Percentiles rank a stretch among this genome's conserved stretches.
Evolutionary conservation across 2,329 filamentous ascomycete species (phyloP).

Genomic region (Pseudogymnoascus sp.): DNA sequence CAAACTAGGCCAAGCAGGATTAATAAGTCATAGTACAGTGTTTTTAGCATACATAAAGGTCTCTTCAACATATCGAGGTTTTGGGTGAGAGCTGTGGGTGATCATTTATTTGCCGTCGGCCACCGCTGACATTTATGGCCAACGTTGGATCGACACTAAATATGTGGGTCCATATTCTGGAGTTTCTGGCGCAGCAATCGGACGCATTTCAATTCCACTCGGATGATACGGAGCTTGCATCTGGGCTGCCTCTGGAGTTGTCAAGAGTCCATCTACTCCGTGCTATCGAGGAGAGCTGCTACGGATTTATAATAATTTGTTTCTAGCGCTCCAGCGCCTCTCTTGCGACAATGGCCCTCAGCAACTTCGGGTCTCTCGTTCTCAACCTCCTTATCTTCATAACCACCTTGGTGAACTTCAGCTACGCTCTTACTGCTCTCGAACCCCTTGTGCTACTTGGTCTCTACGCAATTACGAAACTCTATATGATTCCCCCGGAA

Average conservation of each 20-base stretch:
- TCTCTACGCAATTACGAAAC: constrained; percentile 42
- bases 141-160: not conserved
- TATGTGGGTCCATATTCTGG: constrained; percentile 12
- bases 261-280: not conserved
- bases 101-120: not conserved
- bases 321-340: constrained; percentile 5
- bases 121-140: not conserved
- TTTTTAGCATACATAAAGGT: not conserved
- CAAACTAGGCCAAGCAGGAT: not conserved
- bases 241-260: not conserved
- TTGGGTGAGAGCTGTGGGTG: not conserved
- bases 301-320: not conserved
- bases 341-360: constrained; percentile 38
- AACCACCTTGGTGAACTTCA: constrained; percentile 46
- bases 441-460: constrained; percentile 40
- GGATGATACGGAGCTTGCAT: not conserved
- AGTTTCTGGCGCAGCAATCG: not conserved
- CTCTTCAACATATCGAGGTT: not conserved
- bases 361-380: constrained; percentile 44
- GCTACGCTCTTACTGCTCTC: constrained; percentile 42
- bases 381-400: constrained; percentile 47
- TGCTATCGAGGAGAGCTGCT: not conserved
- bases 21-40: not conserved
- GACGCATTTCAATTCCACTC: not conserved
- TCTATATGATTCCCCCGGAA: constrained; percentile 42